Evolutionary conservation across 257 asterid species (phyloP), one percentile per base, ranked within the genome.

Genomic region (Cinchona pubescens): DNA sequence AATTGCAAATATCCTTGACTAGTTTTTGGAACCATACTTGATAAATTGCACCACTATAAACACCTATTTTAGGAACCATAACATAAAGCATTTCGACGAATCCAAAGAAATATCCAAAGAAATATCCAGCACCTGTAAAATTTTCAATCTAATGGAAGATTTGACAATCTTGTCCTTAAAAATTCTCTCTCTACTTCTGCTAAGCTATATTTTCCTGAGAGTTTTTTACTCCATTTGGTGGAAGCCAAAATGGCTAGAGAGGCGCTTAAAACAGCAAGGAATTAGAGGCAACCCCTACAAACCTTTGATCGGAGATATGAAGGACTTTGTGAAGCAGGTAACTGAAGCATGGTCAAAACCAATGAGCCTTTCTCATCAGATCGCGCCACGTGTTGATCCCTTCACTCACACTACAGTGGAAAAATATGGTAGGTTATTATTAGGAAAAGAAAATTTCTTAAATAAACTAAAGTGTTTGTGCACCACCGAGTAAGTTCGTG

Each of bases 291-390:
- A 78, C 27, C 78, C 82, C 21, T 88, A 86, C 85, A 86, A 82
- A 75, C 77, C 63, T 32, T 72, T 88, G 10, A 30, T 71, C 11
- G 90, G 90, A 38, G 91, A 88, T 80, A 27, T 81, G 76, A 85
- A 80, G 51, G 88, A 88, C 49, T 69, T 61, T 49, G 74, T 78
- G 25, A 76, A 81, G 40, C 86, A 65, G 25, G 73, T 82, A 76
- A 75, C 76, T 27, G 81, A 85, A 69, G 90, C 93, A 59, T 82
- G 86, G 86, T 82, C 88, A 34, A 85, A 85, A 49, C 91, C 93
- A 15, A 67, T 88, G 42, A 71, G 81, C 78, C 87, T 88, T 38
- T 80, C 86, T 62, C 86, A 88, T 69, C 80, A 73, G 72, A 85
- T 85, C 46, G 84, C 62, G 73, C 76, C 81, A 2, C 78, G 87